Evolutionary conservation across 306 rosid species (phyloP).

Genomic region (Citrullus amarus): DNA sequence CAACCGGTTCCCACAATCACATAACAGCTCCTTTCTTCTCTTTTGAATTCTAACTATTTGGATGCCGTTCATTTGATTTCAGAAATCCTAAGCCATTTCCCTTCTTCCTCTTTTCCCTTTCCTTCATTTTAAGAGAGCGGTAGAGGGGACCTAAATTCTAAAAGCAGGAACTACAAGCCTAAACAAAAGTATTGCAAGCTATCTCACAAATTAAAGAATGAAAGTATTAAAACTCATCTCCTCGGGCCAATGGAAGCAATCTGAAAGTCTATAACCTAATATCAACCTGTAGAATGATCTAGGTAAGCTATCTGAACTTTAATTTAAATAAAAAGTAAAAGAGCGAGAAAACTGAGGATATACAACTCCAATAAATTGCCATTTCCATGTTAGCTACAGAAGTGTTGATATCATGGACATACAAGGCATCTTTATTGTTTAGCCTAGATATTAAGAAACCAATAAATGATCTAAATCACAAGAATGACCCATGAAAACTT

Average conservation of each 20-base stretch:
- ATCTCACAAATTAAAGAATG: neutral
- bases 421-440: neutral
- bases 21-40: neutral
- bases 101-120: neutral
- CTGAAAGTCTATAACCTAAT: neutral
- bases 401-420: neutral
- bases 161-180: neutral
- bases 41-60: neutral
- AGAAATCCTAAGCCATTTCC: neutral
- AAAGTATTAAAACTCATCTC: neutral
- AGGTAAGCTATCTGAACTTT: neutral
- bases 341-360: neutral
- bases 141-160: neutral
- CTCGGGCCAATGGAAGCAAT: neutral
- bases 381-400: neutral
- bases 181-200: neutral
- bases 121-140: neutral
- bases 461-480: neutral
- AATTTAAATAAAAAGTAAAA: neutral
- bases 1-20: neutral
- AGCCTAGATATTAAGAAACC: neutral
- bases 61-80: neutral
- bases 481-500: slow-evolving; percentile 19
- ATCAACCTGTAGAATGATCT: neutral
- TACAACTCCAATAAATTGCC: neutral